A percentile compares a stretch with the other conserved stretches of the same genome.
Evolutionary conservation across 139 green algal species (phyloP).

Genomic region (Volvox africanus): DNA sequence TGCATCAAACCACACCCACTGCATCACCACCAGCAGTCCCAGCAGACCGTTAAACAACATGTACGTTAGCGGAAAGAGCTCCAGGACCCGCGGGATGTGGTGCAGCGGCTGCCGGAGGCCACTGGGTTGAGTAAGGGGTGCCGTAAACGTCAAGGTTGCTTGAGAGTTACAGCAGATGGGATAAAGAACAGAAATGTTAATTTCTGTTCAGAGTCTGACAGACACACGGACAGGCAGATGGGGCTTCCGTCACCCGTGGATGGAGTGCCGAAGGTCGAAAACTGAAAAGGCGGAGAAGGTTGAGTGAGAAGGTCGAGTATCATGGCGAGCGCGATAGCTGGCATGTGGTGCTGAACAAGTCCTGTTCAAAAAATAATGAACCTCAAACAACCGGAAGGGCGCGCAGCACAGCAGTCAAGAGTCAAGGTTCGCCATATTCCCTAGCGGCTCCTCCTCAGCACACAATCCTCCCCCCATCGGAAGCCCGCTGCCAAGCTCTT

Average conservation of each 20-base stretch:
- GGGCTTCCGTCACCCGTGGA: too few relatives aligned
- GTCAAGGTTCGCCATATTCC: too few relatives aligned
- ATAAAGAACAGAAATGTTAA: not conserved
- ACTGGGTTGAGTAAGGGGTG: not conserved
- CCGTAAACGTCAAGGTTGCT: not conserved
- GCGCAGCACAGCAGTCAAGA: too few relatives aligned
- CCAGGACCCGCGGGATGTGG: conserved; percentile 28
- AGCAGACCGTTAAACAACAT: conserved; percentile 42
- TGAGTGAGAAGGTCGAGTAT: too few relatives aligned
- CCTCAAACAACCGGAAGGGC: too few relatives aligned
- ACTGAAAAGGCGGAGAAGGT: not conserved
- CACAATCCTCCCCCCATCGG: too few relatives aligned
- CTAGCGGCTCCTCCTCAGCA: too few relatives aligned
- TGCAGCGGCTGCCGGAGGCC: conserved; percentile 18
- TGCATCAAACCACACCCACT: conserved; percentile 50
- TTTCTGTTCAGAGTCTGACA: not conserved
- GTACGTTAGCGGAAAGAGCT: conserved; percentile 39
- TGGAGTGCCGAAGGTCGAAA: not conserved
- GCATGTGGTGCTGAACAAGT: too few relatives aligned
- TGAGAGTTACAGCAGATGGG: not conserved
- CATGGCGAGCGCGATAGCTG: too few relatives aligned
- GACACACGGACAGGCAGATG: not conserved
- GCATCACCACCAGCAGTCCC: conserved; percentile 53
- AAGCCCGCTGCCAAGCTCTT: too few relatives aligned
- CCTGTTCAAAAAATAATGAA: too few relatives aligned